Conservation (phyloP, 306 rosid species). For the Comarum palustre region DNA sequence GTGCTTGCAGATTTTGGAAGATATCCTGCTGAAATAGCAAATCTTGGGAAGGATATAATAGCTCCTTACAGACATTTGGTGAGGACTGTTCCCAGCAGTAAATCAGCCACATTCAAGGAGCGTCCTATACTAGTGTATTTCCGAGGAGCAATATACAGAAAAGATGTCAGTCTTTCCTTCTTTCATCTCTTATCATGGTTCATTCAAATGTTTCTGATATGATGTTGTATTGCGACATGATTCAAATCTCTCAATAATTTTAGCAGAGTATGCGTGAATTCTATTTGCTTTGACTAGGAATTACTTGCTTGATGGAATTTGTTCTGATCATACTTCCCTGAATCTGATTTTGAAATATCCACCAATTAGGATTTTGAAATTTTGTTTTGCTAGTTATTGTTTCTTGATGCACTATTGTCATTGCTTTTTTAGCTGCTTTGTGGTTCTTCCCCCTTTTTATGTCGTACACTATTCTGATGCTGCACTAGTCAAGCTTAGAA, state of each 20-base stretch:
- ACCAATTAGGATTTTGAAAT: not conserved
- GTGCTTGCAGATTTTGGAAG: constrained; percentile 97
- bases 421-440: not conserved
- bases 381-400: not conserved
- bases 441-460: not conserved
- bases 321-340: not conserved
- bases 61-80: constrained; percentile 88
- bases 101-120: constrained; percentile 61
- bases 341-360: not conserved
- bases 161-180: constrained; percentile 72
- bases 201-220: not conserved
- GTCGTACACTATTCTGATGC: not conserved
- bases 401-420: not conserved
- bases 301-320: constrained; percentile 1
- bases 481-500: not conserved
- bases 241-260: not conserved
- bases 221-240: not conserved
- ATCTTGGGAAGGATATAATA: constrained; percentile 73
- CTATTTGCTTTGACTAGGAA: not conserved
- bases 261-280: not conserved
- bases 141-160: constrained; percentile 90
- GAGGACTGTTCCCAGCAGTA: constrained; percentile 41
- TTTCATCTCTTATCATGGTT: constrained; percentile 16
- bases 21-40: constrained; percentile 75
- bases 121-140: constrained; percentile 75